Percentiles rank a stretch among this genome's conserved stretches.
Conservation (phyloP, 1,284 basidiomycete species). For the Trametes versicolor region DNA sequence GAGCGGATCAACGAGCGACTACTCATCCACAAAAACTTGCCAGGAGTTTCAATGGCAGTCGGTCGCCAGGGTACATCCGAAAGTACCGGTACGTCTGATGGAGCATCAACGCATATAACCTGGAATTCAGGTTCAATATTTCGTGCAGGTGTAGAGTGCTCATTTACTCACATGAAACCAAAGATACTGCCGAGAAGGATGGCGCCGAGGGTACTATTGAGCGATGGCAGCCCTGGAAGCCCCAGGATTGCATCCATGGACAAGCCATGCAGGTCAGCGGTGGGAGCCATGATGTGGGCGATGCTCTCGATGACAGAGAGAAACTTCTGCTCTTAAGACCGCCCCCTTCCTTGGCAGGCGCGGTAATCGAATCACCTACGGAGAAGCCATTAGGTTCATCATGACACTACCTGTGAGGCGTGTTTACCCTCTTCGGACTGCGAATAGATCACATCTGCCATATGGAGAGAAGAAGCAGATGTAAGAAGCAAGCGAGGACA, state of each 20-base stretch:
- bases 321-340: not conserved
- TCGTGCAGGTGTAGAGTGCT: not conserved
- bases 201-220: constrained; percentile 11
- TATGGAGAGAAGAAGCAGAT: not conserved
- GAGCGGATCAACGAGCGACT: too few relatives aligned
- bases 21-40: not conserved
- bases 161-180: constrained; percentile 1
- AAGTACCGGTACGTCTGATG: constrained; percentile 15
- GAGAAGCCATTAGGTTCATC: not conserved
- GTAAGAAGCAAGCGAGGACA: not conserved
- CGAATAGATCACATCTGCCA: not conserved
- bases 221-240: not conserved
- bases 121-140: not conserved
- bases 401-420: not conserved
- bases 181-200: constrained; percentile 6
- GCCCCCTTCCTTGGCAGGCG: not conserved
- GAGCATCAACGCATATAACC: constrained; percentile 12
- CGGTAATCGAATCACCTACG: not conserved
- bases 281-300: not conserved
- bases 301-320: not conserved
- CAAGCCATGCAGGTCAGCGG: not conserved
- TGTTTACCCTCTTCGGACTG: not conserved
- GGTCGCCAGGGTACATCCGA: constrained; percentile 6
- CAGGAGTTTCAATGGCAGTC: constrained; percentile 1
- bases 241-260: not conserved